Conservation (phyloP, 106 monocot species). For the Ottelia alismoides region DNA sequence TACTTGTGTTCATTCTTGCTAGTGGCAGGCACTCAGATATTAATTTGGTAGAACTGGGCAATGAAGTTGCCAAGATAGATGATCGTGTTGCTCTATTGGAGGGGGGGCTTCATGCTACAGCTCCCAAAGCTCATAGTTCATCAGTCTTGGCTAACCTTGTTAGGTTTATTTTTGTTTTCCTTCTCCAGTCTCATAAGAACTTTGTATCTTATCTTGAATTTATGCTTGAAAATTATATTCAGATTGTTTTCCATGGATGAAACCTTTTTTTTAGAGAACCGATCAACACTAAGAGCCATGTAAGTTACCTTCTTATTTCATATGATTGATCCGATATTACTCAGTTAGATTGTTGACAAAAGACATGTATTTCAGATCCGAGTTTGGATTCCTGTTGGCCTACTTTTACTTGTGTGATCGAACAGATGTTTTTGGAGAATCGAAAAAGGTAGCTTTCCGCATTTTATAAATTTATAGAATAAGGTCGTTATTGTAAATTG, state of each 20-base stretch:
- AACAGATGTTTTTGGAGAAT: conserved; percentile 65
- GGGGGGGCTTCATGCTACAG: conserved; percentile 30
- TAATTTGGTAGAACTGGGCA: conserved; percentile 55
- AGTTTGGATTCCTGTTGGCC: conserved; percentile 65
- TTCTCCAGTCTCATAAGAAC: no score
- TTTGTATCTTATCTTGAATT: background rate
- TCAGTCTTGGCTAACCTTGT: conserved; percentile 24
- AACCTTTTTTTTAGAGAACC: conserved; percentile 65
- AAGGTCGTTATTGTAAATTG: no score
- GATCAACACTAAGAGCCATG: conserved; percentile 64
- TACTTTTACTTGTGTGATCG: conserved; percentile 91
- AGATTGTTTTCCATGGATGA: conserved; percentile 77
- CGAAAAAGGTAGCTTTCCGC: conserved; percentile 46
- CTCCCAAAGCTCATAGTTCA: conserved; percentile 27
- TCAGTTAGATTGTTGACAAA: no score
- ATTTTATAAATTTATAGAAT: no score
- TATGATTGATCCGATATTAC: no score
- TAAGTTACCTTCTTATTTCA: conserved; percentile 30
- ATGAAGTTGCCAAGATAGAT: conserved; percentile 18
- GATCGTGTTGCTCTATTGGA: conserved; percentile 47
- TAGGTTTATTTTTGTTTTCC: conserved; percentile 18
- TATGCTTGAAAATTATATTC: conserved; percentile 4
- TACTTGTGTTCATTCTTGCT: conserved; percentile 4
- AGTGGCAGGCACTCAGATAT: conserved; percentile 58
- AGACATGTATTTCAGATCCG: conserved; percentile 48